Evolutionary conservation across 2,329 filamentous ascomycete species (phyloP).

Genomic region (Tympanopsis confertula): DNA sequence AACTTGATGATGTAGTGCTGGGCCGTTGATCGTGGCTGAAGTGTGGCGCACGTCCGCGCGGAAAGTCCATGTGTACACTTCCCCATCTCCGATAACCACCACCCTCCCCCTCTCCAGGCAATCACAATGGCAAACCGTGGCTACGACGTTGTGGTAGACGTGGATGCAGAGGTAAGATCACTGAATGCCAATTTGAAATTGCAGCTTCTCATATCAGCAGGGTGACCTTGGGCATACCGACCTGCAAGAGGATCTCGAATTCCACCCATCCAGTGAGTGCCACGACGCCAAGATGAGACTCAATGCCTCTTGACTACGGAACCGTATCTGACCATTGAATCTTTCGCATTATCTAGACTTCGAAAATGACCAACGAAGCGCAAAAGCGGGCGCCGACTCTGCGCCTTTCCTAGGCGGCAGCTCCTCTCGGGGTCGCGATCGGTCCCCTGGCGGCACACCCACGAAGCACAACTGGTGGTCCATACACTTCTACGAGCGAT

Average conservation of each 20-base stretch:
- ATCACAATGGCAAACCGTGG: constrained; percentile 66
- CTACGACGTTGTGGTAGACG: constrained; percentile 95
- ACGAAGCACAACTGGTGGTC: constrained; percentile 71
- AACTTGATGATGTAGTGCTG: too few relatives aligned
- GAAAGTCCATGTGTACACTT: too few relatives aligned
- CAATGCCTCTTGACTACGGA: background rate
- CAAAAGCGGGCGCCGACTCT: background rate
- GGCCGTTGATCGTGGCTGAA: too few relatives aligned
- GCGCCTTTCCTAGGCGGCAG: constrained; percentile 23
- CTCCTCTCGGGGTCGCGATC: constrained; percentile 35
- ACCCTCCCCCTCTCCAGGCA: too few relatives aligned
- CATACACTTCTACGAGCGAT: constrained; percentile 87
- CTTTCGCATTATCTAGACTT: constrained; percentile 53
- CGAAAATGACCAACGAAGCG: background rate
- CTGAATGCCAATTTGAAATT: background rate
- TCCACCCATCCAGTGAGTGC: constrained; percentile 63
- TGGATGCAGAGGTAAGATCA: constrained; percentile 74
- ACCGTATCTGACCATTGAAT: too few relatives aligned
- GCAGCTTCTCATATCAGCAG: constrained; percentile 33
- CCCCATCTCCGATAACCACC: too few relatives aligned
- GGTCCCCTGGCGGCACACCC: constrained; percentile 5
- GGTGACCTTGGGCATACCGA: constrained; percentile 96
- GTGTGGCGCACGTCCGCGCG: too few relatives aligned
- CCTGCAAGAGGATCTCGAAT: constrained; percentile 96
- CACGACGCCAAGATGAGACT: background rate